Percentiles rank a stretch among this genome's conserved stretches.
phyloP scores from a whole-genome alignment of 163 green algal genomes.

The Prototheca wickerhamii region DNA sequence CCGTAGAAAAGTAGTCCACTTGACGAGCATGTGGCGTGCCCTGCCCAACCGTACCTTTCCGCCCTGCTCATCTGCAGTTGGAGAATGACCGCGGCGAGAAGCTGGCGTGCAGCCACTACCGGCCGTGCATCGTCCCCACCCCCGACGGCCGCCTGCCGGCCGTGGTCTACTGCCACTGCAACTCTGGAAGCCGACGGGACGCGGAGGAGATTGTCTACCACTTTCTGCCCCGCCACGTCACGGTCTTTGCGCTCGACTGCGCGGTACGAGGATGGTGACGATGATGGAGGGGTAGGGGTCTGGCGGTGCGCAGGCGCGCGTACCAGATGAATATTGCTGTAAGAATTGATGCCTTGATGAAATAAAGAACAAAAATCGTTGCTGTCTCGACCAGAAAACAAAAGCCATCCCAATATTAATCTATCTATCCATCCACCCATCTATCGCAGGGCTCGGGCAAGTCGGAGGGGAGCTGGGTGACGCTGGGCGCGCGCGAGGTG shows the following conservation, averaged over 20 bases:
- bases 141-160: constrained; percentile 35
- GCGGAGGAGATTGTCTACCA: constrained; percentile 74
- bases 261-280: constrained; percentile 41
- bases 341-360: no score
- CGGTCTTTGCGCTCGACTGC: constrained; percentile 88
- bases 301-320: no score
- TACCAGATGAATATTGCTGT: no score
- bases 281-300: no score
- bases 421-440: not conserved
- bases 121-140: constrained; percentile 31
- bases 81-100: constrained; percentile 53
- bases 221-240: constrained; percentile 72
- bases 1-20: no score
- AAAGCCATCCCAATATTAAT: no score
- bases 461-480: constrained; percentile 86
- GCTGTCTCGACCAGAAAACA: no score
- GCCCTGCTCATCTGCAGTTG: constrained; percentile 2
- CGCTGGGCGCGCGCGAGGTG: constrained; percentile 78
- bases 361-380: not conserved
- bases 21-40: no score
- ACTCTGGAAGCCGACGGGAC: constrained; percentile 83
- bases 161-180: constrained; percentile 94
- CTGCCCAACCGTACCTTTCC: not conserved
- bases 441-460: constrained; percentile 72
- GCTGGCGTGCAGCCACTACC: constrained; percentile 67